Base-by-base conservation (phyloP, 2,329 filamentous ascomycete genomes). In the Sclerotinia borealis region DNA sequence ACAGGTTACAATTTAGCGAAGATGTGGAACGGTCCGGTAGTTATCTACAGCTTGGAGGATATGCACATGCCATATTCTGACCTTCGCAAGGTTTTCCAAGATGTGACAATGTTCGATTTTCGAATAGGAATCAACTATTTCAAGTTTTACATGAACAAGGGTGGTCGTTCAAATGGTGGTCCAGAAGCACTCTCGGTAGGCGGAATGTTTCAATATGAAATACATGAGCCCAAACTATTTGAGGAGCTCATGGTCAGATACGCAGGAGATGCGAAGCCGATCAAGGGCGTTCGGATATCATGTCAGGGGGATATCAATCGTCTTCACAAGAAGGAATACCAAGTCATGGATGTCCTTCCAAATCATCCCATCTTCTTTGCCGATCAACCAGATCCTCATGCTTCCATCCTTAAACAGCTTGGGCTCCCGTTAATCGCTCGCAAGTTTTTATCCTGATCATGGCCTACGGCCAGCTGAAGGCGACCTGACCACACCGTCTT, bases 401-500 rank as follows among this genome's bases (percentile, higher is more conserved):
- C 25, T 43, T 4, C 13, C 11, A 7, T 27, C 13, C 13, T 27
- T 13, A 31, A 39, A 52, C 13, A 10, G 37, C 31, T 36, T 37
- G 37, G 10, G 1, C 11, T 43, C 8, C 25, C 52, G 31, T 13
- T 22, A 2, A 43, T 56, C 7, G 25, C 52, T 31, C 52, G 52
- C 22, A 56, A 43, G 17, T 4, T 31, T 31, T 15, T 41, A 11
- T 11, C 15, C 22, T 6, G 25, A 55, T 41, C 2, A 25, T 22
- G 6, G 4, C 15, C 22, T 51, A 10, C 1, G n/a, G 19, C n/a
- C 13, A 37, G 22, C 9, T 0, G 27, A 11, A 10, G 9, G 34
- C 7, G 7, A 1, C 39, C 22, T 13, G 1, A 9, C 8, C 4
- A 11, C 8, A 27, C 17, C 2, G 2, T 1, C 1, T 5, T 27